These are phyloP conservation scores for Fraxinus albicans DNA, from an alignment of 305 asterid genomes.

Conservation along the genomic window DNA sequence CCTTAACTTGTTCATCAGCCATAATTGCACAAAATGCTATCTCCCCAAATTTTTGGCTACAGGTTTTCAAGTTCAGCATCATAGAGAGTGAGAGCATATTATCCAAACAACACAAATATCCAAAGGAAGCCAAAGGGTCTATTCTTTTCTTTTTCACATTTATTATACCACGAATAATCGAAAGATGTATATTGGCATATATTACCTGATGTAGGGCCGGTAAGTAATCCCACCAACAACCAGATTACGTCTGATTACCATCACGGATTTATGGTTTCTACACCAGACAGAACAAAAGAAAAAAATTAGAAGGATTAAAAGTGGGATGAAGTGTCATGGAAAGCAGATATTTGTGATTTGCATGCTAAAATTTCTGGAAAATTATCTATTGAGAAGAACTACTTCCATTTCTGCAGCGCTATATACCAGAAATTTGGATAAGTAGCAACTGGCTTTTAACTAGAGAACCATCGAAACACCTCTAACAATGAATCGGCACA, in stretches of 20 bases:
- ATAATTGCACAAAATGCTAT: slow-evolving; percentile 98
- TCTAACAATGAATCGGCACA: not conserved
- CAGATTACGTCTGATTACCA: slow-evolving; percentile 76
- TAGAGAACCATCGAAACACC: not conserved
- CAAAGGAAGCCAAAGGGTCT: slow-evolving; percentile 1
- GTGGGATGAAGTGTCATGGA: not conserved
- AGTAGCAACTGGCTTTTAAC: not conserved
- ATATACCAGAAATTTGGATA: not conserved
- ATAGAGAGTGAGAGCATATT: not conserved
- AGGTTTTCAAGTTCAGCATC: slow-evolving; percentile 21
- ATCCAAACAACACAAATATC: slow-evolving; percentile 6
- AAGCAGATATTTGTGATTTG: not conserved
- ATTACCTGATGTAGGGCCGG: slow-evolving; percentile 85
- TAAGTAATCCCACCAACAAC: slow-evolving; percentile 99
- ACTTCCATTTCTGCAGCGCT: not conserved
- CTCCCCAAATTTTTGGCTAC: slow-evolving; percentile 97
- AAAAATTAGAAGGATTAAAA: slow-evolving; percentile 15
- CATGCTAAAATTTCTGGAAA: not conserved
- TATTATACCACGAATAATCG: not conserved
- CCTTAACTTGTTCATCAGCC: slow-evolving; percentile 97
- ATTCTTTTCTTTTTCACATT: not conserved
- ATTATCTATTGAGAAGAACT: not conserved
- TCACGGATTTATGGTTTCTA: slow-evolving; percentile 94
- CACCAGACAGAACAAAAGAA: slow-evolving; percentile 25
- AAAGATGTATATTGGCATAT: not conserved